Evolutionary conservation across 2,329 filamentous ascomycete species (phyloP).

Genomic region (Colletotrichum zoysiae): DNA sequence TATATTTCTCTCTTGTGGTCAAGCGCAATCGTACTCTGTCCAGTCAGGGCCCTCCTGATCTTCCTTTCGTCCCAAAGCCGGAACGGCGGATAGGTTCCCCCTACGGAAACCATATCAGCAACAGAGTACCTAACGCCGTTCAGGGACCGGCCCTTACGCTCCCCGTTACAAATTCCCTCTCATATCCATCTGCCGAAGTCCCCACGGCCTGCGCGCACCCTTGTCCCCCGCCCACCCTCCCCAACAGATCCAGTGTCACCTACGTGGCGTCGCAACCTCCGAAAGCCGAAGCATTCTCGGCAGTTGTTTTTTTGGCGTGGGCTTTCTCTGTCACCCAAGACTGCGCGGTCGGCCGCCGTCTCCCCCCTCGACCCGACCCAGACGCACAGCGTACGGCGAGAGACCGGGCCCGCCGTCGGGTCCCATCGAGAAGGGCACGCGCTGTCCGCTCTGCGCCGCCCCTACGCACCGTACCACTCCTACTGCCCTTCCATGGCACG

Average conservation of each 20-base stretch:
- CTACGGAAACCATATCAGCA: background rate
- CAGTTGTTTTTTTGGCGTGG: constrained; percentile 21
- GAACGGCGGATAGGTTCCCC: background rate
- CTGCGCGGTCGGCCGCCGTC: no score
- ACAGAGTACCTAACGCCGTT: constrained; percentile 3
- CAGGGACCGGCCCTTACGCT: constrained; percentile 31
- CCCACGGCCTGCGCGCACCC: constrained; percentile 22
- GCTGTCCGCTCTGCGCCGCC: background rate
- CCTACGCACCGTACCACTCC: background rate
- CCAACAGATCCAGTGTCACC: constrained; percentile 10
- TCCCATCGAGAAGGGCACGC: background rate
- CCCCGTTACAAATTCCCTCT: background rate
- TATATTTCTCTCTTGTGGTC: background rate
- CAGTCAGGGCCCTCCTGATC: background rate
- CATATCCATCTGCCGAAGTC: constrained; percentile 36
- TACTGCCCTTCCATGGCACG: constrained; percentile 15
- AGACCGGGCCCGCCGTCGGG: background rate
- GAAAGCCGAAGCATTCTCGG: constrained; percentile 31
- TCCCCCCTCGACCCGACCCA: background rate
- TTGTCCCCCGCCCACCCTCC: background rate
- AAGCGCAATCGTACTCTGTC: background rate
- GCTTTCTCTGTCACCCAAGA: background rate
- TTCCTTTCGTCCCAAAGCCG: background rate
- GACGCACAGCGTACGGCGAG: background rate
- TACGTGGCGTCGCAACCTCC: constrained; percentile 30